phyloP scores from a whole-genome alignment of 1,139 yeast genomes.

The Pichia norvegensis region DNA sequence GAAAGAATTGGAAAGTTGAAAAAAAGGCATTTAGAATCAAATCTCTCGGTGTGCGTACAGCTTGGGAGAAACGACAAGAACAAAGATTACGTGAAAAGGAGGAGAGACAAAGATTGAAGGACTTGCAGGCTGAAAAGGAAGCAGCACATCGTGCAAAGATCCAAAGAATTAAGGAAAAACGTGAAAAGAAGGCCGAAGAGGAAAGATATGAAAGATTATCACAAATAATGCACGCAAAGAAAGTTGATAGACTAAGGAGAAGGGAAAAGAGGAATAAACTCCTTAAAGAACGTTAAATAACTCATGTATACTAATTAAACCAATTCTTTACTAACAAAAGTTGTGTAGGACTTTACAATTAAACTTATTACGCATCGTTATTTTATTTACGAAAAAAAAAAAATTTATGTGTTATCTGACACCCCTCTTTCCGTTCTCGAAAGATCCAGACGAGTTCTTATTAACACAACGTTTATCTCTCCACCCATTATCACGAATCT shows the following conservation, averaged over 20 bases:
- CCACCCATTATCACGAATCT: constrained; percentile 29
- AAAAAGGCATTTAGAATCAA: constrained; percentile 44
- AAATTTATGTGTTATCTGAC: constrained; percentile 29
- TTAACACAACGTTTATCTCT: constrained; percentile 25
- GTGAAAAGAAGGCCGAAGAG: constrained; percentile 63
- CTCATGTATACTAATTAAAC: not conserved
- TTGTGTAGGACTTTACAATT: too few species aligned
- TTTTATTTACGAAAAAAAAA: not conserved
- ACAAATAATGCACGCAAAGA: constrained; percentile 68
- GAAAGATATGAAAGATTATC: constrained; percentile 68
- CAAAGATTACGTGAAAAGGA: constrained; percentile 25
- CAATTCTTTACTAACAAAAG: not conserved
- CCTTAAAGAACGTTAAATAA: constrained; percentile 44
- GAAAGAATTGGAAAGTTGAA: constrained; percentile 43
- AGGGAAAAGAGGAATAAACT: constrained; percentile 77
- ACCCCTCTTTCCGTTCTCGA: constrained; percentile 28
- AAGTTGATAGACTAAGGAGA: constrained; percentile 69
- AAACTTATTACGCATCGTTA: not conserved
- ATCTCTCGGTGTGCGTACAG: constrained; percentile 25
- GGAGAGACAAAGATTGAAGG: constrained; percentile 35
- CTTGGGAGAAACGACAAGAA: constrained; percentile 26
- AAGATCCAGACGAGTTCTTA: constrained; percentile 31
- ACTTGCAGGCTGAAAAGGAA: constrained; percentile 55
- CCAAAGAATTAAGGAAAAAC: constrained; percentile 52
- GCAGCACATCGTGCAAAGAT: constrained; percentile 42